These are phyloP conservation scores for Colletotrichum karsti DNA, from an alignment of 2,329 filamentous ascomycete genomes.

Conservation along the genomic window DNA sequence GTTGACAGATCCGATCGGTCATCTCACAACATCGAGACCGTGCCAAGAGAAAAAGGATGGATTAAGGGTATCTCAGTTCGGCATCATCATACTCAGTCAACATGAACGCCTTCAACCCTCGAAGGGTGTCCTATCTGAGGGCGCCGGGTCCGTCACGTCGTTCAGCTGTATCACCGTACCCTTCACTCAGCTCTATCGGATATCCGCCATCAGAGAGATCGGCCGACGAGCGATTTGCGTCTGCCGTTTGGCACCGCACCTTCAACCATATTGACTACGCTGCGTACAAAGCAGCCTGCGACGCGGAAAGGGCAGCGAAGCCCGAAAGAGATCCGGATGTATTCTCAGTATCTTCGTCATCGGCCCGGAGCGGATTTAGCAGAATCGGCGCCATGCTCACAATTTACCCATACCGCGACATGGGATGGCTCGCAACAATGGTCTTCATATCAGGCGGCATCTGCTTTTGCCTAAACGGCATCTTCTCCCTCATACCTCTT, in stretches of 20 bases:
- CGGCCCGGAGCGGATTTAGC: background rate
- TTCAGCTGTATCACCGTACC: slow-evolving; percentile 13
- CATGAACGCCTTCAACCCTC: slow-evolving; percentile 28
- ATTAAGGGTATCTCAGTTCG: background rate
- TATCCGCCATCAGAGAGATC: slow-evolving; percentile 11
- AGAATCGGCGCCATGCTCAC: slow-evolving; percentile 20
- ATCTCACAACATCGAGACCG: background rate
- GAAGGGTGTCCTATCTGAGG: slow-evolving; percentile 24
- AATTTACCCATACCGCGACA: slow-evolving; percentile 23
- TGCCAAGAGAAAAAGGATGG: slow-evolving; percentile 5
- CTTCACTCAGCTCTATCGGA: slow-evolving; percentile 22
- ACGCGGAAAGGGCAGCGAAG: slow-evolving; percentile 14
- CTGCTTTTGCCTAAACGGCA: slow-evolving; percentile 10
- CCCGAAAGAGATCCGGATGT: slow-evolving; percentile 13
- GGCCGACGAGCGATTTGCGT: slow-evolving; percentile 12
- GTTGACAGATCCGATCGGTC: background rate
- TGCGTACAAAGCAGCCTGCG: slow-evolving; percentile 23
- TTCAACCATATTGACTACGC: slow-evolving; percentile 27
- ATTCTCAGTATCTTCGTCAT: background rate
- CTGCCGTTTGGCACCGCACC: slow-evolving; percentile 18
- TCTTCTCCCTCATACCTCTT: slow-evolving; percentile 10
- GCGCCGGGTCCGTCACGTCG: background rate
- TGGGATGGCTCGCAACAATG: slow-evolving; percentile 26
- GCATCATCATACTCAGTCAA: background rate
- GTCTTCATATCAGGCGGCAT: slow-evolving; percentile 4